Evolutionary conservation across 139 green algal species (phyloP).

Genomic region (Medakamo hakoo): DNA sequence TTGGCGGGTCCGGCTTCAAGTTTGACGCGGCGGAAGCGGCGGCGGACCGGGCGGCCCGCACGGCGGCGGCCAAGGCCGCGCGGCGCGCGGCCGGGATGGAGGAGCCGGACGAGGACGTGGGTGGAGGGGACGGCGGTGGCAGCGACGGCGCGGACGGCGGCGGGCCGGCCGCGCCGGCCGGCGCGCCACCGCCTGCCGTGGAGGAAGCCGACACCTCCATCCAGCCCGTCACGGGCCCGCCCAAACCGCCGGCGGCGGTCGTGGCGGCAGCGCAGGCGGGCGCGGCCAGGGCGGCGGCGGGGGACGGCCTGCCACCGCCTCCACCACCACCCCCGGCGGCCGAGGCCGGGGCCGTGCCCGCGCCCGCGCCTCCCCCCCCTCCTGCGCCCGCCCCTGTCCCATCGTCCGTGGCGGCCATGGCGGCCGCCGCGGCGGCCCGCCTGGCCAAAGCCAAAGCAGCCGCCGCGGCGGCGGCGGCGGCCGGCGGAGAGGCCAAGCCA

Average conservation of each 20-base stretch:
- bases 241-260: not conserved
- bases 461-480: slow-evolving; percentile 5
- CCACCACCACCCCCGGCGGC: not conserved
- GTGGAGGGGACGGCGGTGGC: slow-evolving; percentile 1
- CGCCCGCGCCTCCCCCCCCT: not conserved
- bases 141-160: slow-evolving; percentile 1
- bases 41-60: slow-evolving; percentile 23
- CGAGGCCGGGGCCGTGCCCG: not conserved
- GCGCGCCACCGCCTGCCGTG: slow-evolving; percentile 1
- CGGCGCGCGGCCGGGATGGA: not conserved
- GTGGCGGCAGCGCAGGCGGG: not conserved
- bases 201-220: slow-evolving; percentile 2
- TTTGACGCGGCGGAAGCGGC: slow-evolving; percentile 84
- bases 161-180: slow-evolving; percentile 4
- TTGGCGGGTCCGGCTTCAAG: slow-evolving; percentile 88
- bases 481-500: not conserved
- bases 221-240: slow-evolving; percentile 3
- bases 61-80: not conserved
- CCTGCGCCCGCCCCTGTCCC: not conserved
- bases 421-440: slow-evolving; percentile 10
- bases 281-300: slow-evolving; percentile 1
- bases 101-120: not conserved
- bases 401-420: not conserved
- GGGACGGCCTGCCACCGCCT: not conserved
- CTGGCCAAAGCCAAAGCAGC: slow-evolving; percentile 3